phyloP scores from a whole-genome alignment of 306 rosid genomes.

The Cucurbita ficifolia region DNA sequence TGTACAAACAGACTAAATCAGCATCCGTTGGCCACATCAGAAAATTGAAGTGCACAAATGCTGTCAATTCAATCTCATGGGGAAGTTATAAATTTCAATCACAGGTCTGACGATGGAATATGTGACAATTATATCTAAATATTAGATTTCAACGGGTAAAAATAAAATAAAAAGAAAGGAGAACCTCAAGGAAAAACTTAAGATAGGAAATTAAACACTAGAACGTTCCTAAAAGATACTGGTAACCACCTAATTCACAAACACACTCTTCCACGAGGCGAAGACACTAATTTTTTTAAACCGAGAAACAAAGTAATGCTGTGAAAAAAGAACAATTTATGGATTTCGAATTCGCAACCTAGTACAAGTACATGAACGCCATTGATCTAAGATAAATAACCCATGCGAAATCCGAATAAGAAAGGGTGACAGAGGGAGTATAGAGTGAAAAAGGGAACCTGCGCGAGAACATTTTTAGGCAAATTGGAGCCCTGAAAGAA shows the following conservation, averaged over 20 bases:
- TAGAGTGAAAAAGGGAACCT: slow-evolving; percentile 25
- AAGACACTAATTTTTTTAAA: not conserved
- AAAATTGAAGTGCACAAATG: not conserved
- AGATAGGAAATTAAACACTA: not conserved
- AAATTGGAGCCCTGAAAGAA: slow-evolving; percentile 80
- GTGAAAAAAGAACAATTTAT: not conserved
- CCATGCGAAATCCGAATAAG: not conserved
- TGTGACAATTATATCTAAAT: not conserved
- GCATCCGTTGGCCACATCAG: not conserved
- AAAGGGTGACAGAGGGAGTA: not conserved
- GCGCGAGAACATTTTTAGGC: slow-evolving; percentile 74
- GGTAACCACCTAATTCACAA: not conserved
- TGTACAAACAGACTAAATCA: not conserved
- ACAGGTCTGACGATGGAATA: not conserved
- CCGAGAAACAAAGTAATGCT: not conserved
- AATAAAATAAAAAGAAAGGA: not conserved
- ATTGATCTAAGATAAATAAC: not conserved
- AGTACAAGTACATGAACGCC: not conserved
- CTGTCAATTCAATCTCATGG: not conserved
- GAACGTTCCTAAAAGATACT: not conserved
- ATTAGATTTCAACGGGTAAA: not conserved
- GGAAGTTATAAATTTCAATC: not conserved
- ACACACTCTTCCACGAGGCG: not conserved
- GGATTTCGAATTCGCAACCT: not conserved
- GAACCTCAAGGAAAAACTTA: not conserved